Evolutionary conservation across 148 eudicot genomes (phyloP).

Genomic region (Agrostemma githago): DNA sequence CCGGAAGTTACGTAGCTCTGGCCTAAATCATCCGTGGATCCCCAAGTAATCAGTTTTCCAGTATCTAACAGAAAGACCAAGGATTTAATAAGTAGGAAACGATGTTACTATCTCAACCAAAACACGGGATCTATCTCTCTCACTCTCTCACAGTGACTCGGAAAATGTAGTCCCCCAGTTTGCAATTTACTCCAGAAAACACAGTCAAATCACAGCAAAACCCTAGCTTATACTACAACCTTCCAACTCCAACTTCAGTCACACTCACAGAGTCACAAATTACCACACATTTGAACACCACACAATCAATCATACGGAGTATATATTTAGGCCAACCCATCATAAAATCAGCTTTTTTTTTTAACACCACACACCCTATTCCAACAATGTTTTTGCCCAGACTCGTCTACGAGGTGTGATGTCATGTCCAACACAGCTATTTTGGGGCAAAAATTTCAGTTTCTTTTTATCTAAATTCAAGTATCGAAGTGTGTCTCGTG

Average conservation of each 20-base stretch:
- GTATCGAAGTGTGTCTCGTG: too few species aligned
- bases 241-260: too few species aligned
- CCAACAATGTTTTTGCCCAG: too few species aligned
- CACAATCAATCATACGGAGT: too few species aligned
- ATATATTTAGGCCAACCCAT: background rate
- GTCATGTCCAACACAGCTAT: too few species aligned
- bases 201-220: background rate
- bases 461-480: too few species aligned
- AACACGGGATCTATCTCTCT: background rate
- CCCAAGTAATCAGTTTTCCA: conserved; percentile 96
- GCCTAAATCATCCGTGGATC: conserved; percentile 95
- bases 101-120: background rate
- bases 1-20: conserved; percentile 94
- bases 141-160: background rate
- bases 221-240: background rate
- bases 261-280: too few species aligned
- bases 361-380: too few species aligned
- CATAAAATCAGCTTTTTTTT: too few species aligned
- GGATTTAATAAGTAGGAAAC: background rate
- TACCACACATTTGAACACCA: too few species aligned
- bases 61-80: conserved; percentile 37
- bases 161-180: background rate
- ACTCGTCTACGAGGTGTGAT: too few species aligned
- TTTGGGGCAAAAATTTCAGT: too few species aligned
- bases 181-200: background rate